Base-by-base conservation (phyloP, 2,329 filamentous ascomycete species). In the Aspergillus brasiliensis region DNA sequence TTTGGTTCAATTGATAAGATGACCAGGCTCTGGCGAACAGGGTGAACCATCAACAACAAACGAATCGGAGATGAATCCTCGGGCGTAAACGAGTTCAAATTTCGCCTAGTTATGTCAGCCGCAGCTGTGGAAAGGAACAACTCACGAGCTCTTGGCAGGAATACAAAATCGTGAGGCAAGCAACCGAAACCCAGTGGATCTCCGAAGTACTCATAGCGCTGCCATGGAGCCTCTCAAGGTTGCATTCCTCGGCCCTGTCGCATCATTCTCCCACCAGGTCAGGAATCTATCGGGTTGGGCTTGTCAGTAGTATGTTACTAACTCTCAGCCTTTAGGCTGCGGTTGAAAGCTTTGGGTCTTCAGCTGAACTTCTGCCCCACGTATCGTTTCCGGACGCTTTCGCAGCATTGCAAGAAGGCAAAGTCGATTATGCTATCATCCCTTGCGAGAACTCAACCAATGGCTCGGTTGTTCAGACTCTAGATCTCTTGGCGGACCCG, bases 371-470 rank as follows among this genome's bases (percentile, higher is more conserved):
- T 28, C 61, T 70, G 8, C 76, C 78, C 1, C 66, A 75, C 31
- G 46, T 73, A 28, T 75, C 72, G 15, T 80, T 80, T 60, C 71
- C 72, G 31, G 91, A 95, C 72, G 87, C 96, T 68, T 97, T 97
- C 75, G 82, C 88, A 53, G 83, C 87, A 15, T 90, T 97, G 5
- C 91, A 96, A 71, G 81, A 82, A 38, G 83, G 85, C 59, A 73
- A 80, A 47, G 86, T 86, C 0, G 77, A 84, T 55, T 88, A 88
- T 58, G 95, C 93, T 66, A 90, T 98, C 31, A 90, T 97, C 1
- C 95, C 95, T 6, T 93, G 97, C 77, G 94, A 98, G 74, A 99
- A 99, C 81, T 96, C 91, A 42, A 94, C 91, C 73, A 97, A 98
- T 76, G 95, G 95, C 70, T 89, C 90, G 57, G 95, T 99, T 52